Evolutionary conservation across 108 stramenopile species (phyloP).

Genomic region (Asterionellopsis glacialis): DNA sequence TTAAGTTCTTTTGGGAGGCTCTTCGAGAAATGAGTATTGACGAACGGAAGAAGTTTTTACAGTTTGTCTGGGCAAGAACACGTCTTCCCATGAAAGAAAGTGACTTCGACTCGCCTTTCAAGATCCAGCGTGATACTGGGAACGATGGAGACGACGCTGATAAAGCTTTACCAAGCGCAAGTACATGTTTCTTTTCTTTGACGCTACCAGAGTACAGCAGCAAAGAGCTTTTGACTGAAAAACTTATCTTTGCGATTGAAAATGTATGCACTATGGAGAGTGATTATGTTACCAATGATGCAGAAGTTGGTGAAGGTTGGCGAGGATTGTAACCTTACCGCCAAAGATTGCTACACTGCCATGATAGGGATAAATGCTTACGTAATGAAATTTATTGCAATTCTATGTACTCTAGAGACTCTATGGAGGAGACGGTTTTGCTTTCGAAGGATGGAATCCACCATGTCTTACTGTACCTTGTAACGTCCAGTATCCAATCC

Average conservation of each 20-base stretch:
- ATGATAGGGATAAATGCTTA: not conserved
- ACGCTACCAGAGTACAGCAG: conserved; percentile 85
- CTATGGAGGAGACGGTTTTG: too few species aligned
- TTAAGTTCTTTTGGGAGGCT: conserved; percentile 91
- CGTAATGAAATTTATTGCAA: not conserved
- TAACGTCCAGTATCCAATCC: too few species aligned
- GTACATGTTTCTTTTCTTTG: conserved; percentile 97
- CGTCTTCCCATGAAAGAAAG: conserved; percentile 79
- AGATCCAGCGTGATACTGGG: conserved; percentile 72
- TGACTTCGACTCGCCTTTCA: conserved; percentile 92
- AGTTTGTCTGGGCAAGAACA: conserved; percentile 97
- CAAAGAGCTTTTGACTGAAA: conserved; percentile 72
- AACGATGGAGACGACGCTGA: conserved; percentile 49
- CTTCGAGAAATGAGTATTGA: conserved; percentile 83
- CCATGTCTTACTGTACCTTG: too few species aligned
- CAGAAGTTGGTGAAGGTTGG: conserved; percentile 83
- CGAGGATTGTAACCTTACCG: conserved; percentile 57
- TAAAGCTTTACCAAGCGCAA: conserved; percentile 92
- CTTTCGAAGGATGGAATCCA: too few species aligned
- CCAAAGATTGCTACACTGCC: not conserved
- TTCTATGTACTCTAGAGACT: too few species aligned
- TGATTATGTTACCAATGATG: conserved; percentile 90
- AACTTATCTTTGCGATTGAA: conserved; percentile 92
- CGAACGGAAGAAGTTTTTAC: conserved; percentile 86
- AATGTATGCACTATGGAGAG: conserved; percentile 97